A percentile compares a stretch with the other conserved stretches of the same genome.
phyloP scores from a whole-genome alignment of 2,329 filamentous ascomycete species.

The Graphilbum fragrans region DNA sequence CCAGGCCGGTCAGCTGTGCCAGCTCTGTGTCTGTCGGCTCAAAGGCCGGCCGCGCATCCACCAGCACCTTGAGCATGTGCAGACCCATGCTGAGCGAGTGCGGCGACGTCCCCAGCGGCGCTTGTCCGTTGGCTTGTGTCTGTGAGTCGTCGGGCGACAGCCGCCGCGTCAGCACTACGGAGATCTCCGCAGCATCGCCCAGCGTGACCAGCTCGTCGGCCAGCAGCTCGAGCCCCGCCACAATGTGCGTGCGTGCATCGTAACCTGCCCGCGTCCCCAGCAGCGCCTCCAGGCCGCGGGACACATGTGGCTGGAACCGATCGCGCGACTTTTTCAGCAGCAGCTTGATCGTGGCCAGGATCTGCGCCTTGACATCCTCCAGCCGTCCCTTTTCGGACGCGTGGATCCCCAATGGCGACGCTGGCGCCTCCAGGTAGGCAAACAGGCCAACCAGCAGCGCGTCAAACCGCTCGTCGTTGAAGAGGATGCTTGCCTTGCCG shows the following conservation, averaged over 20 bases:
- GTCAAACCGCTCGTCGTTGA: slow-evolving; percentile 57
- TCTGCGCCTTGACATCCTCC: slow-evolving; percentile 62
- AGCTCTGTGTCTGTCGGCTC: slow-evolving; percentile 39
- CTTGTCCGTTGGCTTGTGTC: not conserved
- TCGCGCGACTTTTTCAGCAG: slow-evolving; percentile 57
- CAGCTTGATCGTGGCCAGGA: slow-evolving; percentile 60
- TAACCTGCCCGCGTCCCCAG: slow-evolving; percentile 53
- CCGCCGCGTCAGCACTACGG: slow-evolving; percentile 37
- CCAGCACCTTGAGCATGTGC: slow-evolving; percentile 47
- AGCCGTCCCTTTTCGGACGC: slow-evolving; percentile 42
- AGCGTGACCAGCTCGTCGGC: slow-evolving; percentile 59
- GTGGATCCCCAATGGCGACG: not conserved
- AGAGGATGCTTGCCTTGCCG: slow-evolving; percentile 37
- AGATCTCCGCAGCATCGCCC: slow-evolving; percentile 50
- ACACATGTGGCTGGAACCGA: slow-evolving; percentile 55
- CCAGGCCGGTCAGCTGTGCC: slow-evolving; percentile 34
- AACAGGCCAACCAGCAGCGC: slow-evolving; percentile 56
- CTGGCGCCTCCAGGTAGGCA: slow-evolving; percentile 54
- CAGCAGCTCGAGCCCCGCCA: slow-evolving; percentile 61
- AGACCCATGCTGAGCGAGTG: slow-evolving; percentile 50
- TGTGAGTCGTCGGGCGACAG: slow-evolving; percentile 18
- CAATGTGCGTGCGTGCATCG: slow-evolving; percentile 58
- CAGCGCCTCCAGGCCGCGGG: slow-evolving; percentile 54
- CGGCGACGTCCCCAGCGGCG: slow-evolving; percentile 16
- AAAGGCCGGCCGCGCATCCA: slow-evolving; percentile 35